Base-by-base conservation (phyloP, 2,329 filamentous ascomycete species). In the Diaporthe destruens region DNA sequence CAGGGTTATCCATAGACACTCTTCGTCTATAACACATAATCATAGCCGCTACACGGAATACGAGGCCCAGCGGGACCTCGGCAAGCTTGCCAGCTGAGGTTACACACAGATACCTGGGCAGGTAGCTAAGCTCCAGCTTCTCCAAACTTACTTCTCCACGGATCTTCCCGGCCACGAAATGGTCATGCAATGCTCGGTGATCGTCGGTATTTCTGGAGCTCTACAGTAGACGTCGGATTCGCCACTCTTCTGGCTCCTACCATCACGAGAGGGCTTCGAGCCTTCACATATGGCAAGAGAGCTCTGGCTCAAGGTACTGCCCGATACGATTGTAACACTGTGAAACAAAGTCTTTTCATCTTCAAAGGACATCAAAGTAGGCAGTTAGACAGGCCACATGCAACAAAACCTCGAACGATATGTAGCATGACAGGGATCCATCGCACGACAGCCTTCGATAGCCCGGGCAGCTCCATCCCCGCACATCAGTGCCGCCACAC, bases 381-480 rank as follows among this genome's bases (percentile, higher is more conserved):
- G 6, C 42, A 47, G 4, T 20, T 18, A 51, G 44, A 49, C 42
- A 63, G 61, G 42, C 61, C 29, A 23, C 12, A 20, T 6, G 47
- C 20, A n/a, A 39, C 61, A 53, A 36, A 29, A 39, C 8, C 47
- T 66, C 44, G 47, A 66, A 39, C 20, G 47, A 53, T 66, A 23
- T 20, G 36, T 39, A 12, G 47, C 16, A 66, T 16, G 44, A 39
- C 61, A 53, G 61, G 61, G 61, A 66, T 66, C 47, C 20, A 23
- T 66, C 29, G 44, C 44, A 49, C 8, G 23, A 55, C 63, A 54
- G 56, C 36, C 49, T 25, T 32, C 57, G 39, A 67, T 72, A 44
- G 54, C 12, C 55, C 65, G 61, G 44, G 32, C 61, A 39, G 61
- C 61, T 53, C 61, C 44, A 65, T 55, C 68, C 71, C 57, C 68